Evolutionary conservation across 2,329 filamentous ascomycete genomes (phyloP), one percentile per base, ranked within the genome.

Genomic region (Clathrospora elynae): DNA sequence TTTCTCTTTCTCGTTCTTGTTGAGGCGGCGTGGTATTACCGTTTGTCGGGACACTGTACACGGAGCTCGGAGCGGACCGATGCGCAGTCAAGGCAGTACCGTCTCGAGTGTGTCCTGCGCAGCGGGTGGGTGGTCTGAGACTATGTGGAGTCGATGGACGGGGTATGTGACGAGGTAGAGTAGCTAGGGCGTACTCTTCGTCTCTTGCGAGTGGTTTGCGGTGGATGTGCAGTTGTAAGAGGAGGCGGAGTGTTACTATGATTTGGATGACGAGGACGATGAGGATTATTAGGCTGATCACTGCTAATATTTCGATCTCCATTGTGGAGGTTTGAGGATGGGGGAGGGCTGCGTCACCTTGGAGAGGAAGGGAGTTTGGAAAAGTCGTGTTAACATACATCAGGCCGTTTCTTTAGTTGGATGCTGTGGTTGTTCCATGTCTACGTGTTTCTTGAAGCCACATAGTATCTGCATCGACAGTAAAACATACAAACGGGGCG

Each of bases 271-370:
- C 19, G 19, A 40, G 36, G 2, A 40, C 14, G n/a, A 33, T 8
- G 20, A 40, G 36, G n/a, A 14, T 40, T 9, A 40, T 16, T 2
- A 40, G 26, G 20, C 36, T 32, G n/a, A 33, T 24, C 5, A 40
- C 28, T 19, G 20, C 28, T 11, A 40, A 32, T 19, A 14, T 40
- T 40, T 26, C 36, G 24, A 37, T 29, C 10, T 37, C 35, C 35
- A 37, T 37, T 8, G 23, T 9, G n/a, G 5, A 5, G 3, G 16
- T 14, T 22, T 20, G 4, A 6, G n/a, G n/a, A n/a, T n/a, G n/a
- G n/a, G n/a, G n/a, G n/a, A n/a, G n/a, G n/a, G n/a, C n/a, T n/a
- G n/a, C n/a, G n/a, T n/a, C n/a, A n/a, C n/a, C n/a, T n/a, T n/a
- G n/a, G n/a, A n/a, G n/a, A n/a, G n/a, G n/a, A n/a, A n/a, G n/a